Base-by-base conservation (phyloP, 139 green algal genomes). In the Coccomyxa sp. region DNA sequence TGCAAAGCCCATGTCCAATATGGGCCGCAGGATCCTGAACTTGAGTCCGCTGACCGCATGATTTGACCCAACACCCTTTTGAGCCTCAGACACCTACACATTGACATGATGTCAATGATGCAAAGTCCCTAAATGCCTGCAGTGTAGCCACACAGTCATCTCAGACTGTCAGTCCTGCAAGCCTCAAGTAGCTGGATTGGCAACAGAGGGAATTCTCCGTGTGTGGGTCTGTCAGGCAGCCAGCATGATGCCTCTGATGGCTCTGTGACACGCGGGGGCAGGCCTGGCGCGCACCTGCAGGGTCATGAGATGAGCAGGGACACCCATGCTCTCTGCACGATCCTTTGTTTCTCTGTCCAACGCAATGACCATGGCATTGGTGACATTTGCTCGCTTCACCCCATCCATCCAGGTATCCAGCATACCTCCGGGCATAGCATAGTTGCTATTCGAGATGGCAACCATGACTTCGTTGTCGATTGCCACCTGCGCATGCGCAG, bases 21-120 rank as follows among this genome's bases (percentile, higher is more conserved):
- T 91, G 40, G 85, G 82, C 73, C 90, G 81, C 33, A 89, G 83
- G 27, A 95, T 87, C 64, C 90, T 77, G 84, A 95, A 96, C 81
- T 96, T 96, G 37, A 93, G 87, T 8, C 86, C 90, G 7, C 83
- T 90, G 10, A 95, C 91, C 22, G 89, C 92, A 68, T 95, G 92
- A 77, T 96, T 95, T 74, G 55, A 69, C 39, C 85, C 87, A 1
- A 76, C 54, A 44, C 82, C 38, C 73, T 89, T 87, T 72, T 91
- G 85, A 18, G 76, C 68, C 8, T 86, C 77, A 0, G 85, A 79
- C 29, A 91, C 90, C 73, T 82, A 54, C 78, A 77, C 35, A 29
- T 29, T 2, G 2, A 1, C 50, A 64, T 64, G 2, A 64, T 64
- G 44, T 10, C 12, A 10, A 31, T 64, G 18, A 64, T 31, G 2